These are phyloP conservation scores for Candida nanaspora DNA, from an alignment of 805 yeast genomes.

Conservation along the genomic window DNA sequence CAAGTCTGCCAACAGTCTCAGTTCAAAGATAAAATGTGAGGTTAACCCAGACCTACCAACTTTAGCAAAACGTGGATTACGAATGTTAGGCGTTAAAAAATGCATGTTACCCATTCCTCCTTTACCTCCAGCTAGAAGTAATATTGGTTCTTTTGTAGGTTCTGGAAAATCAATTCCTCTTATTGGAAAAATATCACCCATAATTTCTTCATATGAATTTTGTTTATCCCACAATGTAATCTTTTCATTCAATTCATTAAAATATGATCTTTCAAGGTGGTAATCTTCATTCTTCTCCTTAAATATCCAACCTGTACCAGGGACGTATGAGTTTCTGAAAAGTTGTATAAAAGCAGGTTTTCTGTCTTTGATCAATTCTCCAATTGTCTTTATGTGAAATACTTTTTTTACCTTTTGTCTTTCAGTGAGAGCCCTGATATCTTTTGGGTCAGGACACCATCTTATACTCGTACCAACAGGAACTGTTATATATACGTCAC, in stretches of 20 bases:
- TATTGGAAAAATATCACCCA: slow-evolving; percentile 66
- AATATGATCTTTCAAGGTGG: slow-evolving; percentile 60
- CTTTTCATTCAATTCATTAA: slow-evolving; percentile 51
- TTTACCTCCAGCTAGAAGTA: slow-evolving; percentile 74
- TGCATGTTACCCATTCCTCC: slow-evolving; percentile 98
- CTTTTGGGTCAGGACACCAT: slow-evolving; percentile 75
- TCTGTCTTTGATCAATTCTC: slow-evolving; percentile 9
- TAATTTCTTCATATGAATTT: slow-evolving; percentile 48
- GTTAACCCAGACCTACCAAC: slow-evolving; percentile 66
- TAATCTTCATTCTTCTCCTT: slow-evolving; percentile 70
- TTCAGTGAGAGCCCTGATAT: slow-evolving; percentile 20
- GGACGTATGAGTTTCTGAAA: slow-evolving; percentile 49
- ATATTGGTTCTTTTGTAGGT: slow-evolving; percentile 58
- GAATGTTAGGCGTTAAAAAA: slow-evolving; percentile 71
- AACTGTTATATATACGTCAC: slow-evolving; percentile 71
- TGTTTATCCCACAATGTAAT: slow-evolving; percentile 62
- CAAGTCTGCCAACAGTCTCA: slow-evolving; percentile 84
- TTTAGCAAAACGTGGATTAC: slow-evolving; percentile 88
- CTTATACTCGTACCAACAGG: slow-evolving; percentile 87
- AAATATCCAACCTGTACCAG: slow-evolving; percentile 87
- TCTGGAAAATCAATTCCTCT: slow-evolving; percentile 69
- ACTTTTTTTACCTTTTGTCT: slow-evolving; percentile 8
- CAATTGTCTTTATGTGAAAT: slow-evolving; percentile 22
- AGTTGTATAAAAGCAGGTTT: slow-evolving; percentile 48
- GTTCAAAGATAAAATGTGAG: slow-evolving; percentile 66